These are phyloP conservation scores for Aphanomyces astaci DNA, from an alignment of 352 stramenopile species.

Conservation along the genomic window DNA sequence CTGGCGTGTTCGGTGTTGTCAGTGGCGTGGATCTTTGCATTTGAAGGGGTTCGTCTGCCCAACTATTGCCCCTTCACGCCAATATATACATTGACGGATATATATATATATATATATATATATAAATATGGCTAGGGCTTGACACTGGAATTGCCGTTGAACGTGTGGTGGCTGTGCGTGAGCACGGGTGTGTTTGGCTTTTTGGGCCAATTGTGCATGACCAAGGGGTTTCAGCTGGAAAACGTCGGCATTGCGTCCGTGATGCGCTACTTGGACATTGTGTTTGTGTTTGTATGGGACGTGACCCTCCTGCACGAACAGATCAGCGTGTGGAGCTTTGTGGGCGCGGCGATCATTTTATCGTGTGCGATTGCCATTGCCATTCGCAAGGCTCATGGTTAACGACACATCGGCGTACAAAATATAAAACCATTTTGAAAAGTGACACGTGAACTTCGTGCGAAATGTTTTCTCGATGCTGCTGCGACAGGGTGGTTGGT, in stretches of 20 bases:
- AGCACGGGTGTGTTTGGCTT: constrained; percentile 61
- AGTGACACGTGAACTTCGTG: too few relatives aligned
- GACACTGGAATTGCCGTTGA: constrained; percentile 21
- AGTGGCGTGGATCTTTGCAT: background rate
- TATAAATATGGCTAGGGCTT: constrained; percentile 26
- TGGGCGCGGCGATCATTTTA: constrained; percentile 38
- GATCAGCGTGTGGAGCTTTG: constrained; percentile 52
- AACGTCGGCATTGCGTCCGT: constrained; percentile 76
- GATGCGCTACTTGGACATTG: constrained; percentile 77
- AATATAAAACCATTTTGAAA: too few relatives aligned
- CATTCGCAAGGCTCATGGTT: constrained; percentile 40
- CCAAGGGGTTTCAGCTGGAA: constrained; percentile 73
- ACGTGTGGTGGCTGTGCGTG: constrained; percentile 44
- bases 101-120: constrained; percentile 1
- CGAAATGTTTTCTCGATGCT: too few relatives aligned
- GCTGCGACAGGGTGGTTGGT: too few relatives aligned
- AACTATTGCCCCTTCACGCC: background rate
- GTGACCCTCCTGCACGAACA: constrained; percentile 44
- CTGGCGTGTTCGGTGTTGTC: background rate
- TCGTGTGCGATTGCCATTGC: constrained; percentile 51
- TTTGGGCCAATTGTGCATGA: constrained; percentile 57
- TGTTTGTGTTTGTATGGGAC: constrained; percentile 81
- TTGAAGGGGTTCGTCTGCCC: background rate
- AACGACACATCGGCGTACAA: too few relatives aligned
- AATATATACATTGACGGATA: background rate